Base-by-base conservation (phyloP, 805 yeast genomes). In the Starmerella bombi region DNA sequence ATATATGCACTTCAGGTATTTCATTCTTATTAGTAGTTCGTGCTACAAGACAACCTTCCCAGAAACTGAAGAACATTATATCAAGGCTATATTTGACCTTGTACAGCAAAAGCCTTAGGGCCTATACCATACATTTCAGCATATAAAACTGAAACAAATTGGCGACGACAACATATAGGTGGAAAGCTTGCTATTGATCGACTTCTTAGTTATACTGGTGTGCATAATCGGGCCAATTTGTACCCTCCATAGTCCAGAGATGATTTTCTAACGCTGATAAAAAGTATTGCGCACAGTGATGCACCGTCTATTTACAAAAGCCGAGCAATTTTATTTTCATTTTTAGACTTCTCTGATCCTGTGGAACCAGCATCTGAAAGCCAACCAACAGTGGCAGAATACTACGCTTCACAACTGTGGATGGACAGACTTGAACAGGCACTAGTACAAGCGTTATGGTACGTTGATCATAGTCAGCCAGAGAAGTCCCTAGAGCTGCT, bases 321-420 rank as follows among this genome's bases (percentile, higher is more conserved):
- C 20, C 39, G 50, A 6, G 49, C 49, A 14, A 27, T 47, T 16
- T 27, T 37, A 15, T 47, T 39, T 22, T 12, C 46, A 5, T 40
- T 47, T 18, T 27, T 46, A 2, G 50, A 47, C 25, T 39, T 37
- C 25, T 41, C 47, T 5, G 22, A 23, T 12, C 27, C 15, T n/a
- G n/a, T 6, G 16, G 15, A 23, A 29, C 15, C 38, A 3, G n/a
- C 28, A 2, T 19, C 30, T 10, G 19, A 10, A n/a, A 7, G 10
- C 16, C 18, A 3, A 5, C 29, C 16, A n/a, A 36, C 41, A 17
- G 37, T 48, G 3, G 50, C 51, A 10, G 36, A n/a, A 17, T 45
- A 49, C 40, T 49, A 34, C 31, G 42, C 39, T 8, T 28, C 44
- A 10, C 43, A 49, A 27, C 36, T 43, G 21, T 46, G 51, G 50